Base-by-base conservation (phyloP, 176 grass and related monocot species). In the Rhynchospora breviuscula region DNA sequence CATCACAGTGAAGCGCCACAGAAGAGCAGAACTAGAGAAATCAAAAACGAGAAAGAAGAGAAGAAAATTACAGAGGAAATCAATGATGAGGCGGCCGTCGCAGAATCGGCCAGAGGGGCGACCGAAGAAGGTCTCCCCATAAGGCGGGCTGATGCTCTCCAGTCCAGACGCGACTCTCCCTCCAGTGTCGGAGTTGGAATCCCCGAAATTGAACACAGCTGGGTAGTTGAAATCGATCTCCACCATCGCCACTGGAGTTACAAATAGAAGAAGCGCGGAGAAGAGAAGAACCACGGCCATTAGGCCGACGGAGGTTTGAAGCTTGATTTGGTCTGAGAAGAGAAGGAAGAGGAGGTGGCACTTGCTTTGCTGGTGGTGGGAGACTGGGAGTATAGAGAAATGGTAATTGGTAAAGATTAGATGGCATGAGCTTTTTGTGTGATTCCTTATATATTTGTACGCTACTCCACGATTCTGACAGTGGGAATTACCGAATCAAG, bases 121-220 rank as follows among this genome's bases (percentile, higher is more conserved):
- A 60, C 87, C 89, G 89, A 99, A 98, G 89, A 87, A 99, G 85
- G 88, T 91, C 79, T 90, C 82, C 74, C 96, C 96, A 60, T 99
- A 95, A 53, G 96, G 96, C 25, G 91, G 93, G 40, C 72, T 46
- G 83, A 99, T 93, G 89, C 86, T 84, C 86, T 91, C 91, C 66
- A 99, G 86, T 29, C 93, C 96, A 33, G 89, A 86, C 31, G 96
- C 93, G 6, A 95, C 80, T 85, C 91, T 92, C 5, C 84, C 93
- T 33, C 93, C 96, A 8, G 96, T 99, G 86, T 99, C 96, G 71
- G 93, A 95, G 83, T 99, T 99, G 69, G 96, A 99, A 84, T 99
- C 96, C 8, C 96, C 96, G 80, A 99, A 99, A 85, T 99, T 99
- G 91, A 99, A 99, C 52, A 91, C 88, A 31, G 96, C 93, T 1